Evolutionary conservation across 345 rosid genomes (phyloP).

Genomic region (Linum tenue): DNA sequence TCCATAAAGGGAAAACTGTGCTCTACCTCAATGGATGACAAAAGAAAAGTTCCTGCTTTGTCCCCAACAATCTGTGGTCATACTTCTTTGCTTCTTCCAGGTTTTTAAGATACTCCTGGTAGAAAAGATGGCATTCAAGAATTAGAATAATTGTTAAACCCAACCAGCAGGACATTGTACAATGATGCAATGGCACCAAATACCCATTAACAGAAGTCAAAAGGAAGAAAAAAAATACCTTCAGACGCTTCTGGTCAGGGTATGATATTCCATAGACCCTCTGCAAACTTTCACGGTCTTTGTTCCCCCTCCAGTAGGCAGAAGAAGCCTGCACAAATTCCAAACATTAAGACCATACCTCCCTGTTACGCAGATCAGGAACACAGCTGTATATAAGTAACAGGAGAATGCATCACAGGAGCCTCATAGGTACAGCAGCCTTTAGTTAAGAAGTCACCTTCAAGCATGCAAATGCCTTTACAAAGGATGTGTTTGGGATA

Average conservation of each 20-base stretch:
- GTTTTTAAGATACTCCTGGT: constrained; percentile 60
- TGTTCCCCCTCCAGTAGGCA: constrained; percentile 93
- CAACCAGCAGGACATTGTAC: no score
- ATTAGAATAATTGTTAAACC: no score
- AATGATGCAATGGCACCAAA: no score
- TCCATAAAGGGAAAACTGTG: constrained; percentile 2
- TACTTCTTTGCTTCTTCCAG: constrained; percentile 89
- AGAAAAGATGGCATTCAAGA: neutral
- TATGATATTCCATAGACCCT: constrained; percentile 98
- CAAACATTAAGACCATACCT: constrained; percentile 11
- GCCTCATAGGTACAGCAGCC: neutral
- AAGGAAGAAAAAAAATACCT: constrained; percentile 36
- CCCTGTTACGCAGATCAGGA: constrained; percentile 11
- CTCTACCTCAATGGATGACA: constrained; percentile 70
- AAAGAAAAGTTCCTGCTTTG: constrained; percentile 90
- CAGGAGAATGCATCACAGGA: no score
- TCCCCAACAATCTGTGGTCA: constrained; percentile 83
- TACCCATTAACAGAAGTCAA: neutral
- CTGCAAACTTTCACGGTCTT: constrained; percentile 86
- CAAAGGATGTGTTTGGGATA: constrained; percentile 96
- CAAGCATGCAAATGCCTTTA: constrained; percentile 83
- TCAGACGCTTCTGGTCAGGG: constrained; percentile 79
- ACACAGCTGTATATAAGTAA: neutral
- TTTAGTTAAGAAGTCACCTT: constrained; percentile 39
- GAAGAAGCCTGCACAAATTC: constrained; percentile 68